These are phyloP conservation scores for Hydnomerulius pinastri DNA, from an alignment of 768 basidiomycete genomes.

Conservation along the genomic window DNA sequence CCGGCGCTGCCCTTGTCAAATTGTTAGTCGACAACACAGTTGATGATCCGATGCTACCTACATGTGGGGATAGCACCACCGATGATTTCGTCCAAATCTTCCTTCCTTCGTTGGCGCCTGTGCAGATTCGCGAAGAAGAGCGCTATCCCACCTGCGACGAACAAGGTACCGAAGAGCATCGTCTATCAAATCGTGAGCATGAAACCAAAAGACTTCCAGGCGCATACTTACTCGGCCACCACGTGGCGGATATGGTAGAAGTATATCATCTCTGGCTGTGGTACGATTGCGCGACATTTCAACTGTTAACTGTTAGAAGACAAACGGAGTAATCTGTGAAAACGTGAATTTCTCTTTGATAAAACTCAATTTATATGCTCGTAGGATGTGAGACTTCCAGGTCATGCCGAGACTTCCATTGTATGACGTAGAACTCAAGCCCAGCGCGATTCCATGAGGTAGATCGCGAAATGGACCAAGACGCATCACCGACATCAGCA, in stretches of 20 bases:
- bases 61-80: constrained; percentile 1
- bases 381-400: not conserved
- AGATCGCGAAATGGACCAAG: not conserved
- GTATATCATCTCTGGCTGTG: too few species aligned
- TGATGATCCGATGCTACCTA: not conserved
- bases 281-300: too few species aligned
- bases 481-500: too few species aligned
- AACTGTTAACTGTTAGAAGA: too few species aligned
- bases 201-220: not conserved
- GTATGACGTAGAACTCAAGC: not conserved
- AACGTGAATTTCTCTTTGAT: too few species aligned
- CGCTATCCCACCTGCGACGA: not conserved
- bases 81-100: not conserved
- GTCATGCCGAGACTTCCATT: not conserved
- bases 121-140: constrained; percentile 8
- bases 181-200: not conserved
- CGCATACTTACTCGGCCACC: not conserved
- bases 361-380: not conserved
- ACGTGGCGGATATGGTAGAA: not conserved
- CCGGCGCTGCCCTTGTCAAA: not conserved
- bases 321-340: too few species aligned
- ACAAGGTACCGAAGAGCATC: not conserved
- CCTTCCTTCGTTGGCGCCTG: constrained; percentile 1
- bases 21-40: not conserved
- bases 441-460: not conserved